phyloP scores from a whole-genome alignment of 2,329 filamentous ascomycete species.

The Ascochyta pisi region DNA sequence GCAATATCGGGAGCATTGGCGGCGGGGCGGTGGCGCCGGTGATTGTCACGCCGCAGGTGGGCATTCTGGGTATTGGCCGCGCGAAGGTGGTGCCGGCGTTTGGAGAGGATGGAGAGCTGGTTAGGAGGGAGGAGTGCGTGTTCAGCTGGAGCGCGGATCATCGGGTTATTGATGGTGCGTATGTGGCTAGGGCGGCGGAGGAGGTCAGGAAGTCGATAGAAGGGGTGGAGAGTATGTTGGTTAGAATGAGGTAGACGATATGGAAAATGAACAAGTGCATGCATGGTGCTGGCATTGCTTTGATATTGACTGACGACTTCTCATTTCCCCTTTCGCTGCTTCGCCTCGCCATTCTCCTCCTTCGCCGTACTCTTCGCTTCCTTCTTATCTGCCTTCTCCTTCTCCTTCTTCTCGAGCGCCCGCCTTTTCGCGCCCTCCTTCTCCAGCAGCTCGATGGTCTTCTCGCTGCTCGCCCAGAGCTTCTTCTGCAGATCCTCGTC shows the following conservation, averaged over 20 bases:
- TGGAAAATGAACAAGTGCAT: background rate
- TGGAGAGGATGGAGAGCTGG: constrained; percentile 60
- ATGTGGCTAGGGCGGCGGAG: constrained; percentile 89
- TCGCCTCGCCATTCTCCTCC: constrained; percentile 27
- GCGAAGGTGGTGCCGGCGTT: constrained; percentile 84
- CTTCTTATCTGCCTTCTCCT: constrained; percentile 46
- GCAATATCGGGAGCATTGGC: constrained; percentile 94
- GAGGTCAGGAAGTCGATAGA: constrained; percentile 80
- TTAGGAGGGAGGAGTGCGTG: constrained; percentile 81
- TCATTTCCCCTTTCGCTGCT: constrained; percentile 34
- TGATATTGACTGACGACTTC: background rate
- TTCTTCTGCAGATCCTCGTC: constrained; percentile 82
- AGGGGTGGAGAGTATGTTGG: constrained; percentile 84
- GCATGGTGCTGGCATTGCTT: background rate
- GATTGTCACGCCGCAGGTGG: constrained; percentile 88
- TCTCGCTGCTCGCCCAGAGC: constrained; percentile 85
- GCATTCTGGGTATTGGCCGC: constrained; percentile 87
- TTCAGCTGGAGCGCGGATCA: constrained; percentile 98
- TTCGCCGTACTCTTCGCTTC: constrained; percentile 30
- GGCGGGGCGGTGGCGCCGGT: constrained; percentile 91
- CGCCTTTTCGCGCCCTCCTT: constrained; percentile 74
- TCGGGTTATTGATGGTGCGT: constrained; percentile 90
- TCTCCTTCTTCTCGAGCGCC: constrained; percentile 63
- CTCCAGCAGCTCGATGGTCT: constrained; percentile 80
- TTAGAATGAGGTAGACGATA: constrained; percentile 57